Base-by-base conservation (phyloP, 164 flowering plant genomes). In the Liriodendron chinense region DNA sequence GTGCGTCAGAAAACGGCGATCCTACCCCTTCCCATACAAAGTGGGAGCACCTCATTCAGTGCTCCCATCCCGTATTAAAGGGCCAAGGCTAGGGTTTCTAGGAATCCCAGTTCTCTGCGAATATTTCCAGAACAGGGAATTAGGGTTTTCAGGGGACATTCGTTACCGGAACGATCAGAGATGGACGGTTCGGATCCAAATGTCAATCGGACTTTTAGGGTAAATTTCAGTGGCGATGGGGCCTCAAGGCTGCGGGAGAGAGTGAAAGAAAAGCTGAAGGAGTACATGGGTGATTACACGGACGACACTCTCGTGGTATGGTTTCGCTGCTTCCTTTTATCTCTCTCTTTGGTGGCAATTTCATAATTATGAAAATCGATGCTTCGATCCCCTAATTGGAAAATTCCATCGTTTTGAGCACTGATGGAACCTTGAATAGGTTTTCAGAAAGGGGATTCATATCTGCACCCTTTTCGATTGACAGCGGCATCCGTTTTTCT, bases 221-320 rank as follows among this genome's bases (percentile, higher is more conserved):
- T 82, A 71, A 84, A 84, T 82, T 94, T 93, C 74, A 80, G 82
- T 20, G 78, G 75, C 34, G 97, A 93, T 21, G 96, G 96, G 50
- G 86, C 75, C 5, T 82, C 79, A 49, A 85, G 75, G 85, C 68
- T 94, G 79, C 80, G 84, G 57, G 88, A 89, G 34, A 74, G 68
- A 50, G 91, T 95, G 64, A 84, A 56, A 69, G 92, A 88, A 66
- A 91, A 90, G 82, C 80, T 95, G 65, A 91, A 90, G 85, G 96
- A 95, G 85, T 93, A 86, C 83, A 92, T 91, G 93, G 97, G 94
- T 20, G 94, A 94, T 74, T 95, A 92, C 86, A 90, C 94, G 1
- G 98, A 94, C 70, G 98, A 94, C 72, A 89, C 89, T 79, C 96
- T 93, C 25, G 98, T 91, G 92, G 98, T 94, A 87, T 70, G 87